Base-by-base conservation (phyloP, 768 basidiomycete genomes). In the Cystobasidium ongulense region DNA sequence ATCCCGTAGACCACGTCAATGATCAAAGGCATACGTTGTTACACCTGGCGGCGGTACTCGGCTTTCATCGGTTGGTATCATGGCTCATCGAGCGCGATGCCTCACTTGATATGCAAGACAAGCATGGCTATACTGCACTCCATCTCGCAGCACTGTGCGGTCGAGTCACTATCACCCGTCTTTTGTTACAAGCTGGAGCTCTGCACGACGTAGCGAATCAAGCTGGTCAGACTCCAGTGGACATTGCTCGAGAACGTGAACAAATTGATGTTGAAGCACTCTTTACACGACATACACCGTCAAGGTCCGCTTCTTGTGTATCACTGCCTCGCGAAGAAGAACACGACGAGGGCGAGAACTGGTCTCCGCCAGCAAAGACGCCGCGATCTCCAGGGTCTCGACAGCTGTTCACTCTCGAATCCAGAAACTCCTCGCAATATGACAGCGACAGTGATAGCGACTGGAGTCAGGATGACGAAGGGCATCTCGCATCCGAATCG, bases 81-180 rank as follows among this genome's bases (percentile, higher is more conserved):
- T 91, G 90, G 82, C 84, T 99, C 72, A 82, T 95, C 72, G 81
- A 83, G 2, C 89, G 86, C 67, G 86, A 85, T 7, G 87, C 89
- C 41, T 91, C 93, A 79, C 76, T 93, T 66, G 92, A 98, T 79
- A 85, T 85, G 17, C 87, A 91, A 62, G 96, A 99, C 81, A 84
- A 86, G 61, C 95, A 92, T 80, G 95, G 95, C 17, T 91, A 86
- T 80, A 98, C 94, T 0, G 87, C 96, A 0, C 82, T 97, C 38
- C 90, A 94, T 81, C 89, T 94, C 78, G 90, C 93, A 21, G 88
- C 87, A 0, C 81, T 94, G 38, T 84, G 83, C 7, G 85, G 85
- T 27, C 87, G 89, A 17, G 82, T 83, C 66, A 84, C 85, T 13
- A 92, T 90, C 80, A 85, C 86, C 1, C 82, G 84, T 57, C 81